Conservation (phyloP, 169 alveolate species). For the Amoebophrya sp. region DNA sequence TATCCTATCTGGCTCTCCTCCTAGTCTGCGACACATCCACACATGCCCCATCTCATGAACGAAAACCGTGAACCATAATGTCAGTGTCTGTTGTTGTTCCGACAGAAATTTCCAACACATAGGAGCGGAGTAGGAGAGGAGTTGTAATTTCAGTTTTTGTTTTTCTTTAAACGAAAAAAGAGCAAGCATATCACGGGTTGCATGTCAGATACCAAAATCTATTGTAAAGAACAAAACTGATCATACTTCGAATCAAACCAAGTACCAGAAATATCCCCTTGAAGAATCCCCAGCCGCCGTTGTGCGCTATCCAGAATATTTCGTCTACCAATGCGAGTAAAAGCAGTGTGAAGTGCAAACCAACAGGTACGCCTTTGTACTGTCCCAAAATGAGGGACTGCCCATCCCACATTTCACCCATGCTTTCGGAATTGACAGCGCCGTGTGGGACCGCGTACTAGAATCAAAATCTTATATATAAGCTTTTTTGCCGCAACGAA, state of each 20-base stretch:
- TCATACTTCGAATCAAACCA: background rate
- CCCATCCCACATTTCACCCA: constrained; percentile 2
- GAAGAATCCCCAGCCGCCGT: constrained; percentile 4
- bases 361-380: background rate
- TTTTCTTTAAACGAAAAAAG: background rate
- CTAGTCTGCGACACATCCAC: background rate
- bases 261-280: background rate
- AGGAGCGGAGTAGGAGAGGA: too few species aligned
- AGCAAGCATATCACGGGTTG: too few species aligned
- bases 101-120: too few species aligned
- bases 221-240: background rate
- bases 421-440: background rate
- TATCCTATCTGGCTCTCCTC: background rate
- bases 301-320: background rate
- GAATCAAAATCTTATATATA: too few species aligned
- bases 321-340: background rate
- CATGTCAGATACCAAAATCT: too few species aligned
- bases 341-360: background rate
- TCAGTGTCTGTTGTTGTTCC: background rate
- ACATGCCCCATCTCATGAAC: background rate
- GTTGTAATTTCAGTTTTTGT: too few species aligned
- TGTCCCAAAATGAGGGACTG: background rate
- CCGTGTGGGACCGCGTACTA: too few species aligned
- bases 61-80: background rate
- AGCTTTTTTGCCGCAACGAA: too few species aligned